phyloP scores from a whole-genome alignment of 352 stramenopile genomes.

The Phytophthora vignae region DNA sequence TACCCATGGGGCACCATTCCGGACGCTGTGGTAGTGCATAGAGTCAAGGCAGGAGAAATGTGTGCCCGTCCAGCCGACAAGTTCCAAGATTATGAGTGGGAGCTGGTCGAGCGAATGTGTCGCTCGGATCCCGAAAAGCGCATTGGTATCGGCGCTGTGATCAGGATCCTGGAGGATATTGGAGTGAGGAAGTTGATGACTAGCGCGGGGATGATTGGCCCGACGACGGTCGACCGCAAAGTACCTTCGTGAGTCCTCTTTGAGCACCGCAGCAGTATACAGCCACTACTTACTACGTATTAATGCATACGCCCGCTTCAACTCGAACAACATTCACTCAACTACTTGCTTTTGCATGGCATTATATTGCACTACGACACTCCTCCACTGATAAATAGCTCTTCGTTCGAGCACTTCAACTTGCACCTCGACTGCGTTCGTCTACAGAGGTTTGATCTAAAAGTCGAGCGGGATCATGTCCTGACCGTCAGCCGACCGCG shows the following conservation, averaged over 20 bases:
- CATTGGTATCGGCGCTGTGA: background rate
- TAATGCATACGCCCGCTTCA: background rate
- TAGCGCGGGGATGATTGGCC: background rate
- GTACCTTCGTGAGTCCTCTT: no score
- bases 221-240: background rate
- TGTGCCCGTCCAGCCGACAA: background rate
- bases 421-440: slow-evolving; percentile 16
- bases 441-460: slow-evolving; percentile 22
- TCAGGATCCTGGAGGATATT: background rate
- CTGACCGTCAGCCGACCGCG: slow-evolving; percentile 38
- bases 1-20: slow-evolving; percentile 2
- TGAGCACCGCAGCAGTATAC: no score
- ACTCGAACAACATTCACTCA: background rate
- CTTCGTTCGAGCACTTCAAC: slow-evolving; percentile 44
- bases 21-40: no score
- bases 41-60: background rate
- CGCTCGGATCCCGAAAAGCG: background rate
- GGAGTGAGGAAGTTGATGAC: background rate
- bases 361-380: slow-evolving; percentile 35
- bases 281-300: no score
- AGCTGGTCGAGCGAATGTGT: background rate
- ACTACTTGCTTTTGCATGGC: slow-evolving; percentile 7
- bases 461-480: slow-evolving; percentile 54
- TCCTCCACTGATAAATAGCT: slow-evolving; percentile 47
- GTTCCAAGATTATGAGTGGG: slow-evolving; percentile 2